Evolutionary conservation across 371 early-diverging fungal genomes (phyloP).

Genomic region (Mortierella sp.): DNA sequence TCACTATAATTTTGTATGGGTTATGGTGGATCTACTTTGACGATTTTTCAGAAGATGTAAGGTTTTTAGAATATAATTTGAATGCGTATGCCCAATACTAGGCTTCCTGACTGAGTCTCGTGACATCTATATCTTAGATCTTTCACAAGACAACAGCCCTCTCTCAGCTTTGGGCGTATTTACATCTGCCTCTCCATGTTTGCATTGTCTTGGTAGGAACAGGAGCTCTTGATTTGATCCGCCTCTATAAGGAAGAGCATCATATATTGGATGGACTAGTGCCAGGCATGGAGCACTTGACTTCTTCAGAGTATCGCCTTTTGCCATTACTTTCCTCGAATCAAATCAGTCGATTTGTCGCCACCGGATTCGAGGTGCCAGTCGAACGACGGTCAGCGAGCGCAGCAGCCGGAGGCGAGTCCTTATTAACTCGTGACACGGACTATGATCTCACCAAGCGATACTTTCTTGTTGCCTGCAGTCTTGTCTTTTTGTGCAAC

Average conservation of each 20-base stretch:
- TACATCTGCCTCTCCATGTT: constrained; percentile 71
- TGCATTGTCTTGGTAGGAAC: constrained; percentile 71
- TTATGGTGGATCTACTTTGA: constrained; percentile 56
- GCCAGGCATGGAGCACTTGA: constrained; percentile 6
- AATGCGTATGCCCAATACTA: background rate
- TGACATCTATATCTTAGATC: constrained; percentile 9
- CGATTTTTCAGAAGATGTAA: constrained; percentile 53
- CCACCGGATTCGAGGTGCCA: constrained; percentile 33
- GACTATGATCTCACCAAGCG: constrained; percentile 52
- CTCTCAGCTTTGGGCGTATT: constrained; percentile 70
- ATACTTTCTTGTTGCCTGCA: constrained; percentile 25
- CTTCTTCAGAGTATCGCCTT: background rate
- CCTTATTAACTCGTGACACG: constrained; percentile 55
- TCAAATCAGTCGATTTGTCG: background rate
- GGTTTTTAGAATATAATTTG: background rate
- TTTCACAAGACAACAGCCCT: constrained; percentile 46
- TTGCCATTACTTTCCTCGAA: background rate
- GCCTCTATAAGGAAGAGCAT: constrained; percentile 54
- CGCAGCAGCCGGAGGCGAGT: constrained; percentile 4
- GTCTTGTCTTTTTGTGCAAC: constrained; percentile 51
- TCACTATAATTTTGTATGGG: constrained; percentile 32
- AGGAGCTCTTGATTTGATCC: constrained; percentile 65
- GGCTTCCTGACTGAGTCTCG: background rate
- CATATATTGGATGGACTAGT: constrained; percentile 22
- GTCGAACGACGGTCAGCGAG: constrained; percentile 6